Conservation (phyloP, 106 monocot genomes). For the Allium cepa region DNA sequence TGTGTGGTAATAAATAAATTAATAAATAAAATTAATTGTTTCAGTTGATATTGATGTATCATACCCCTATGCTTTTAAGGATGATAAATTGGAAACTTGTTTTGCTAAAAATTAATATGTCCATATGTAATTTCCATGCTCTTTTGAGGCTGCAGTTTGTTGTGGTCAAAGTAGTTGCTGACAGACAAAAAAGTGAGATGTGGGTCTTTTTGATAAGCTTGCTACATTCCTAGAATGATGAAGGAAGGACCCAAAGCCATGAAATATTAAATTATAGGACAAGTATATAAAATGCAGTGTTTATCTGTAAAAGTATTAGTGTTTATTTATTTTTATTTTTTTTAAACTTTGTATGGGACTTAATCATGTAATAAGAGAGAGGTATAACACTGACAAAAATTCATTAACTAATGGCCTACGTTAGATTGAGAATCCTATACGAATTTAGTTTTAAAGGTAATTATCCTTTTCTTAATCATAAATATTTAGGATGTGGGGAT, state of each 20-base stretch:
- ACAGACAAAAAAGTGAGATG: conserved; percentile 37
- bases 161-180: conserved; percentile 3
- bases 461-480: background rate
- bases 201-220: conserved; percentile 34
- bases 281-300: background rate
- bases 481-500: too few relatives aligned
- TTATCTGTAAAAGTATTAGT: too few relatives aligned
- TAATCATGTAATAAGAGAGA: background rate
- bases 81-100: background rate
- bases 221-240: conserved; percentile 51
- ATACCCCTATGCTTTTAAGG: background rate
- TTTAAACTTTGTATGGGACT: conserved; percentile 4
- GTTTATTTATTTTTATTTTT: too few relatives aligned
- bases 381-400: too few relatives aligned
- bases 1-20: background rate
- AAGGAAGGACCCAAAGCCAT: conserved; percentile 17
- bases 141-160: background rate
- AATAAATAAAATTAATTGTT: background rate
- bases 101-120: conserved; percentile 11
- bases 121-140: conserved; percentile 19
- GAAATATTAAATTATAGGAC: background rate
- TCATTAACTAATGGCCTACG: too few relatives aligned
- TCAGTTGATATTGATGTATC: conserved; percentile 1
- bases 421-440: conserved; percentile 7
- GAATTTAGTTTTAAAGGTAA: background rate